A percentile compares a stretch with the other conserved stretches of the same genome.
Evolutionary conservation across 148 eudicot species (phyloP).

Genomic region (Amaranthus hypochondriacus): DNA sequence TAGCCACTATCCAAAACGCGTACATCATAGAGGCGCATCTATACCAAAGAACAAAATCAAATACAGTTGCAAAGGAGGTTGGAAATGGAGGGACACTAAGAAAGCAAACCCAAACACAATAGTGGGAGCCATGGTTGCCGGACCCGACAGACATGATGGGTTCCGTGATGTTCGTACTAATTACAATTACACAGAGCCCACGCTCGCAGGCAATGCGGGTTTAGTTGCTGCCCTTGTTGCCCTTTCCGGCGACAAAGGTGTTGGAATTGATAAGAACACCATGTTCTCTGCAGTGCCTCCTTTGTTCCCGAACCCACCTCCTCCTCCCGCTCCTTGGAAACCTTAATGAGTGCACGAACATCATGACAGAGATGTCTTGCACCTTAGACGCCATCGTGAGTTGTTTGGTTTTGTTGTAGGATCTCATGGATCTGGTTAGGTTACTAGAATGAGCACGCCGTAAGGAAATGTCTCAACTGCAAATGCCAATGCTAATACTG

Average conservation of each 20-base stretch:
- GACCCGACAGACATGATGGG: conserved; percentile 80
- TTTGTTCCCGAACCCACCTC: conserved; percentile 86
- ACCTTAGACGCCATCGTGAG: background rate
- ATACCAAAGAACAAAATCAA: conserved; percentile 82
- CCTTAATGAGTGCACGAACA: conserved; percentile 35
- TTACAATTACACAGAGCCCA: conserved; percentile 91
- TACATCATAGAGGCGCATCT: conserved; percentile 92
- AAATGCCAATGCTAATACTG: background rate
- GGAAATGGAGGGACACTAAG: conserved; percentile 77
- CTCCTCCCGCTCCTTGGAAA: conserved; percentile 91
- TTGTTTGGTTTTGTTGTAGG: conserved; percentile 9
- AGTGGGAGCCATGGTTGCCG: conserved; percentile 91
- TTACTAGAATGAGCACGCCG: background rate
- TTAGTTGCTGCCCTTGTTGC: conserved; percentile 83
- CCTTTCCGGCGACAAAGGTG: conserved; percentile 54
- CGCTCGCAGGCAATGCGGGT: conserved; percentile 88
- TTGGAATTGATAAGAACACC: conserved; percentile 74
- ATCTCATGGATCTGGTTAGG: conserved; percentile 4
- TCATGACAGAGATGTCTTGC: background rate
- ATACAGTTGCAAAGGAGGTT: conserved; percentile 89
- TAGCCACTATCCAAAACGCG: conserved; percentile 63
- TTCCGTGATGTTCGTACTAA: conserved; percentile 76
- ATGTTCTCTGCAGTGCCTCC: conserved; percentile 91
- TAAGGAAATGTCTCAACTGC: background rate
- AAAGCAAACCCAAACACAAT: conserved; percentile 73